Percentiles rank a stretch among this genome's conserved stretches.
These are phyloP conservation scores for Lipomyces kockii DNA, from an alignment of 805 yeast species.

Conservation along the genomic window DNA sequence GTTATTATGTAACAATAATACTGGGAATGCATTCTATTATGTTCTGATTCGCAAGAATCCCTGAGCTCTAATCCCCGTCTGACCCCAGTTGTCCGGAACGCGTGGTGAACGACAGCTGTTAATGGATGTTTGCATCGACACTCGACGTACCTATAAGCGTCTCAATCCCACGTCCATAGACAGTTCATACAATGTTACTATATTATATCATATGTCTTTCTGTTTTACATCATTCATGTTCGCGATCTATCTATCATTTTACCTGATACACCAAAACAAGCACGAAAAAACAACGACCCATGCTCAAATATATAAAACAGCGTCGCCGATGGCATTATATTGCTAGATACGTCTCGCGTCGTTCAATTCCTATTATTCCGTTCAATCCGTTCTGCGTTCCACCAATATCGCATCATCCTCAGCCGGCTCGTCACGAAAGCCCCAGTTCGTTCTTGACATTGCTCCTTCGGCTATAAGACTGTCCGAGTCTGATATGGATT, in stretches of 20 bases:
- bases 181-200: neutral
- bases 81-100: no score
- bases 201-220: neutral
- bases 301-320: neutral
- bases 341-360: neutral
- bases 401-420: conserved; percentile 27
- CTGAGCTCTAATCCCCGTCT: no score
- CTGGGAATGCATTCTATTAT: neutral
- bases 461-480: neutral
- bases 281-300: neutral
- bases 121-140: no score
- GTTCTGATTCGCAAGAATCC: neutral
- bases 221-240: neutral
- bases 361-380: neutral
- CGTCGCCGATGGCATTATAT: neutral
- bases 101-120: no score
- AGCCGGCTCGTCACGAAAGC: conserved; percentile 27
- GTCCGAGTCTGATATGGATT: neutral
- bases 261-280: neutral
- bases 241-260: neutral
- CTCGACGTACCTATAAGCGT: neutral
- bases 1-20: neutral
- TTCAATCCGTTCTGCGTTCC: conserved; percentile 7
- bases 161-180: neutral
- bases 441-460: conserved; percentile 8